Base-by-base conservation (phyloP, 805 yeast genomes). In the Saccharomycopsis amapae region DNA sequence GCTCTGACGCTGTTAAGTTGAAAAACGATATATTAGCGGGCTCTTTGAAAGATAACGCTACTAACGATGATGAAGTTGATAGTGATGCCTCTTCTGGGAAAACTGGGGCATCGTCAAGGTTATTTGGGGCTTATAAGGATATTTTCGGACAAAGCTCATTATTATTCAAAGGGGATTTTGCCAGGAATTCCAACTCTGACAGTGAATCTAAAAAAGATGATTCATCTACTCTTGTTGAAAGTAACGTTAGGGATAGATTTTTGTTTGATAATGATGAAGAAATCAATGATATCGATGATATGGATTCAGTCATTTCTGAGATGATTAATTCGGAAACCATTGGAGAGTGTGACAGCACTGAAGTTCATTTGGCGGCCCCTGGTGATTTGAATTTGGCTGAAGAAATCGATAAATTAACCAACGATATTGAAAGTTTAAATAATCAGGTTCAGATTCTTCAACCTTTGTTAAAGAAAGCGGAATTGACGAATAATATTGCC, bases 381-480 rank as follows among this genome's bases (percentile, higher is more conserved):
- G 86, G 86, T 5, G 78, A 78, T 39, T 61, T 46, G 10, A 74
- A 79, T 44, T 63, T 84, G 5, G 71, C 80, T 2, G 85, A 81
- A 46, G 85, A 81, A 45, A 85, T 89, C 37, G 66, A 66, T 2
- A 71, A 67, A n/a, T 60, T 88, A 13, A 66, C 73, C 2, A 60
- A 66, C 1, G 85, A 80, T 12, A 76, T 86, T 5, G 76, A 71
- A 22, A 72, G 70, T 42, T 62, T 85, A 22, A 68, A 71, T 31
- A 74, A 75, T 47, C 95, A 89, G 58, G 64, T 76, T 34, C 67
- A 68, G 3, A 75, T 89, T 20, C 62, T 90, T 33, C 76, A 73
- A 12, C 81, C 90, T 4, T 66, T 90, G 38, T 61, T 86, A 33
- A 67, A 71, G 38, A 90, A 90, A 58, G 96, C 97, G 0, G 95